A percentile compares a stretch with the other conserved stretches of the same genome.
Conservation (phyloP, 192 early-diverging fungal species). For the Cetraspora pellucida region DNA sequence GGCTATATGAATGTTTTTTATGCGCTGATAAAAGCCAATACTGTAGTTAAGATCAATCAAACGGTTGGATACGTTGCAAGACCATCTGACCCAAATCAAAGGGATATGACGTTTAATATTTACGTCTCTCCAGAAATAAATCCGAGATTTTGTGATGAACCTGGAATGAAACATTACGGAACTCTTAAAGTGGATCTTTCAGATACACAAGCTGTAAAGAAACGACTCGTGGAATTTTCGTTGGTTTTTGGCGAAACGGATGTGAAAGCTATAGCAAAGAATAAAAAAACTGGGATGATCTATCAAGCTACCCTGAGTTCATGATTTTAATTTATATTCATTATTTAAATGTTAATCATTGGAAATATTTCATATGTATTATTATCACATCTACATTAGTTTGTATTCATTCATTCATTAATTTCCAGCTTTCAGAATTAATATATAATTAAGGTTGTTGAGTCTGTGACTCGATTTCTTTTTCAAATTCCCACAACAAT, state of each 20-base stretch:
- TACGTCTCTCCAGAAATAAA: not conserved
- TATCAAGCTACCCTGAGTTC: constrained; percentile 11
- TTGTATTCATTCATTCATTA: not conserved
- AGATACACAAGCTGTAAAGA: constrained; percentile 1
- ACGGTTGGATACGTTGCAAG: not conserved
- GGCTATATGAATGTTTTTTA: no score
- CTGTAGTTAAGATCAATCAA: constrained; percentile 9
- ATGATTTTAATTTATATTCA: not conserved
- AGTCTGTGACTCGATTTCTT: not conserved
- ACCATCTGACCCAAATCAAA: constrained; percentile 16
- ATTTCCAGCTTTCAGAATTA: no score
- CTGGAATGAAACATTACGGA: not conserved
- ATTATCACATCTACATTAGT: not conserved
- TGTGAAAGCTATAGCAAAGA: constrained; percentile 21
- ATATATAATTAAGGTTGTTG: not conserved
- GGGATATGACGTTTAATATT: constrained; percentile 10
- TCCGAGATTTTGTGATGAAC: constrained; percentile 25
- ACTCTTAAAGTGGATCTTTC: constrained; percentile 7
- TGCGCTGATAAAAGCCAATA: no score
- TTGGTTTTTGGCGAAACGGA: constrained; percentile 18
- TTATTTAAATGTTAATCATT: no score
- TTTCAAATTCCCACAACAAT: constrained; percentile 32
- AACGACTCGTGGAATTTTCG: constrained; percentile 15
- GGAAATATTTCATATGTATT: not conserved
- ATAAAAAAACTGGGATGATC: constrained; percentile 3